These are phyloP conservation scores for Oxyria digyna DNA, from an alignment of 148 eudicot species.

Conservation along the genomic window DNA sequence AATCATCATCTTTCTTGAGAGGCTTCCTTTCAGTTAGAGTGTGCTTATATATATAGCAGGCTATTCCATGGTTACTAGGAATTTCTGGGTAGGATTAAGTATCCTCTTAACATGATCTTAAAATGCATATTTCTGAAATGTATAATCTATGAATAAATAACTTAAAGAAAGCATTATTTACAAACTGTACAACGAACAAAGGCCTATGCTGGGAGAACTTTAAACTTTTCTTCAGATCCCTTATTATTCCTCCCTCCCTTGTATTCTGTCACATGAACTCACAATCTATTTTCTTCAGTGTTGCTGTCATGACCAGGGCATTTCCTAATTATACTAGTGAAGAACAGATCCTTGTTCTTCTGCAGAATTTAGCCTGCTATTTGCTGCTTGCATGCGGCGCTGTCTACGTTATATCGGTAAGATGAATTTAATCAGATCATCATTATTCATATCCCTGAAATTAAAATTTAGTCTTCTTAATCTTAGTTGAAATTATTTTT, in stretches of 20 bases:
- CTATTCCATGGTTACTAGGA: too few species aligned
- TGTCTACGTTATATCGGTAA: constrained; percentile 68
- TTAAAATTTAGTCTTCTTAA: too few species aligned
- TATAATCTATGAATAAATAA: not conserved
- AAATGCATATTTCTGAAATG: not conserved
- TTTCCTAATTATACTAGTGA: constrained; percentile 30
- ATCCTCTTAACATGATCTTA: not conserved
- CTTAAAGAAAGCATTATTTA: not conserved
- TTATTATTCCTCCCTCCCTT: too few species aligned
- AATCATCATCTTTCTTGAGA: too few species aligned
- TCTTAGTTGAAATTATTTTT: not conserved
- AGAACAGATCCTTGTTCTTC: constrained; percentile 42
- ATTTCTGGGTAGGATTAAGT: not conserved
- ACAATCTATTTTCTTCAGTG: constrained; percentile 35
- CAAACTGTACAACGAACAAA: not conserved
- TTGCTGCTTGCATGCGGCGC: constrained; percentile 76
- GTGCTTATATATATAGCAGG: too few species aligned
- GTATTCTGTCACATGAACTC: too few species aligned
- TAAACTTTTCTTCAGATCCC: not conserved
- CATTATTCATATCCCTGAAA: too few species aligned
- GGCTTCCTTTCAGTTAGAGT: too few species aligned
- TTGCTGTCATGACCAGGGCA: constrained; percentile 96
- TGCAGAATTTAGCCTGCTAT: constrained; percentile 72
- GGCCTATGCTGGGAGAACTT: too few species aligned
- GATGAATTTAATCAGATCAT: constrained; percentile 17